Conservation (phyloP, 2,329 filamentous ascomycete genomes). For the Cladophialophora exuberans region DNA sequence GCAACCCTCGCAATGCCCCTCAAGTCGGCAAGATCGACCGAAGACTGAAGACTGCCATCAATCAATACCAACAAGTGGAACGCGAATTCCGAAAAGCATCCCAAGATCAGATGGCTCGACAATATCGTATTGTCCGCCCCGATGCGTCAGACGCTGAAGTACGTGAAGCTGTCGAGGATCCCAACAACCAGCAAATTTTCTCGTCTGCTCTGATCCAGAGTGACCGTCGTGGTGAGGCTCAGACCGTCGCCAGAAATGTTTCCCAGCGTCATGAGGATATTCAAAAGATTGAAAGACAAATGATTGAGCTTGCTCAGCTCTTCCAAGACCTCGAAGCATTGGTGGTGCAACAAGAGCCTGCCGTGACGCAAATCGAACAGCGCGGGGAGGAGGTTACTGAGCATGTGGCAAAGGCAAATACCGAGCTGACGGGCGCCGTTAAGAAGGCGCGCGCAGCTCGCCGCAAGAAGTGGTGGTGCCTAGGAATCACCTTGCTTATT, state of each 20-base stretch:
- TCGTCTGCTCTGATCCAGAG: conserved; percentile 63
- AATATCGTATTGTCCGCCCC: conserved; percentile 86
- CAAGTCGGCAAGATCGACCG: conserved; percentile 83
- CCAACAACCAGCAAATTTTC: conserved; percentile 76
- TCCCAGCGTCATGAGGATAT: conserved; percentile 83
- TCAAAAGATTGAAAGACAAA: conserved; percentile 87
- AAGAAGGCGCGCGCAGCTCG: conserved; percentile 76
- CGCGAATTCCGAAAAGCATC: conserved; percentile 77
- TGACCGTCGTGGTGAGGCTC: conserved; percentile 79
- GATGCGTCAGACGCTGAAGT: conserved; percentile 80
- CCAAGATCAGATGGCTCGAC: conserved; percentile 81
- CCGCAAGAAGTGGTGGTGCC: conserved; percentile 96
- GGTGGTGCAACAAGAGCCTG: conserved; percentile 82
- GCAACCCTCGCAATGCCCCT: conserved; percentile 71
- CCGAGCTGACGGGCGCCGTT: conserved; percentile 80
- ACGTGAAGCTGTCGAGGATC: conserved; percentile 73
- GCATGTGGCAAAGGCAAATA: conserved; percentile 83
- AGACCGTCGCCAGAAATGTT: conserved; percentile 76
- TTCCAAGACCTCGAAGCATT: conserved; percentile 89
- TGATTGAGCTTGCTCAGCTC: conserved; percentile 82
- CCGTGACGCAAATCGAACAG: conserved; percentile 79
- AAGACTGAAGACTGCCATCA: conserved; percentile 77
- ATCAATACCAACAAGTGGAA: conserved; percentile 80
- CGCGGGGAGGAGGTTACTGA: conserved; percentile 84
- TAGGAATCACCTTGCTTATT: conserved; percentile 70